These are phyloP conservation scores for Xylariaceae sp. DNA, from an alignment of 2,329 filamentous ascomycete genomes.

Conservation along the genomic window DNA sequence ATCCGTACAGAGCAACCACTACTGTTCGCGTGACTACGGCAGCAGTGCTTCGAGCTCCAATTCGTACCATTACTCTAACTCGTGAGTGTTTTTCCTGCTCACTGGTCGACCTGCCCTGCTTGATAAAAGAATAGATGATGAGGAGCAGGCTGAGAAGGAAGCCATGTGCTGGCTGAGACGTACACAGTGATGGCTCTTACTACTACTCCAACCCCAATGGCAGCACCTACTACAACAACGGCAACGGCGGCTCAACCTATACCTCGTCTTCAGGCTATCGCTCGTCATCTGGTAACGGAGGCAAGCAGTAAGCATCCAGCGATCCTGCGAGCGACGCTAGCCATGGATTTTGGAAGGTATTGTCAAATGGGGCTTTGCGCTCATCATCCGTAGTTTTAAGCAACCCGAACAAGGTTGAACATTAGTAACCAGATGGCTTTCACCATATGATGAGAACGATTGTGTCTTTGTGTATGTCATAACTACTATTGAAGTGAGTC, in stretches of 20 bases:
- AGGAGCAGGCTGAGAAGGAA: not conserved
- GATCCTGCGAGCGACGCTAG: no score
- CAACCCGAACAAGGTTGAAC: no score
- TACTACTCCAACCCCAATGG: constrained; percentile 69
- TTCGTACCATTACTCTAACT: constrained; percentile 65
- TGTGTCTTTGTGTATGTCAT: no score
- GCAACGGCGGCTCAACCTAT: constrained; percentile 55
- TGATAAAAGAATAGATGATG: not conserved
- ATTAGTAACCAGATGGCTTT: no score
- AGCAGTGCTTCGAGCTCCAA: constrained; percentile 51
- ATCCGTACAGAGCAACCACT: constrained; percentile 58
- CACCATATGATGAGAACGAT: no score
- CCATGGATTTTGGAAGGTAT: no score
- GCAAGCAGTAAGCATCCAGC: not conserved
- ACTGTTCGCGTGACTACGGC: constrained; percentile 61
- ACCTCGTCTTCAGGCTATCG: constrained; percentile 29
- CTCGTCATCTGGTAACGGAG: no score
- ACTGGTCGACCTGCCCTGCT: no score
- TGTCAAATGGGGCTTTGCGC: no score
- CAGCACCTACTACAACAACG: constrained; percentile 64
- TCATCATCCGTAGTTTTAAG: no score
- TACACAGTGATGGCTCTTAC: constrained; percentile 58
- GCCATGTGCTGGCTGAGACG: not conserved
- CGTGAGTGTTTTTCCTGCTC: constrained; percentile 29
- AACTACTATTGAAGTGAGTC: no score